Percentiles rank a stretch among this genome's conserved stretches.
Conservation (phyloP, 352 stramenopile genomes). For the Chrysophaeum taylorii region DNA sequence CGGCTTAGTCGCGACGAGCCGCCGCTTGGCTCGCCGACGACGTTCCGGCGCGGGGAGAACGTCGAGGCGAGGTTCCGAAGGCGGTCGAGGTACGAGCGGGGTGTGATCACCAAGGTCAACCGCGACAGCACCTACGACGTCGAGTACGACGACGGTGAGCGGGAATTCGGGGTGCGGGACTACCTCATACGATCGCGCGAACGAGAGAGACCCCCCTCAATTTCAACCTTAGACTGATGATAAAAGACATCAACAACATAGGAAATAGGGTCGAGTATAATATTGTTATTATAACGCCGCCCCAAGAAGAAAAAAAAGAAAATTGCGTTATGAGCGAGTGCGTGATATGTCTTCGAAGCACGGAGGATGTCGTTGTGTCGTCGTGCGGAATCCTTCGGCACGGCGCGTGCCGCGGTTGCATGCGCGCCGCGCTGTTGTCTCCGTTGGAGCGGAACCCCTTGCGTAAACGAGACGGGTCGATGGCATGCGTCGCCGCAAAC, state of each 20-base stretch:
- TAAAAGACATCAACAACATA: too few species aligned
- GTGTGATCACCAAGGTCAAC: conserved; percentile 36
- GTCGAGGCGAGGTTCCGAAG: conserved; percentile 37
- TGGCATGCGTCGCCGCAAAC: conserved; percentile 3
- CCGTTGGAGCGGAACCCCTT: background rate
- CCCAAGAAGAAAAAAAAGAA: too few species aligned
- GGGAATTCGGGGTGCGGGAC: conserved; percentile 35
- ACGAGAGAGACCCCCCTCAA: too few species aligned
- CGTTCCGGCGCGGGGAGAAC: conserved; percentile 41
- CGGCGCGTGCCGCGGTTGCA: background rate
- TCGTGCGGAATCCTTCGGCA: background rate
- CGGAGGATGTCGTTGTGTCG: background rate
- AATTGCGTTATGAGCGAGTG: background rate
- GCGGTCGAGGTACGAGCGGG: conserved; percentile 19
- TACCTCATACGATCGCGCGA: background rate
- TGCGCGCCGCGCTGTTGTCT: background rate
- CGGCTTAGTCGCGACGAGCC: conserved; percentile 15
- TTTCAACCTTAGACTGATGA: too few species aligned
- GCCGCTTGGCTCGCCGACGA: background rate
- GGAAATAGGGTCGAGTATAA: too few species aligned
- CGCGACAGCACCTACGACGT: conserved; percentile 53
- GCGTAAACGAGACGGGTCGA: background rate
- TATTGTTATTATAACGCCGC: too few species aligned
- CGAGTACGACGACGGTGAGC: conserved; percentile 53
- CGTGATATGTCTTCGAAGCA: background rate